These are phyloP conservation scores for Cryptococcus sp. DNA, from an alignment of 1,284 basidiomycete species.

Conservation along the genomic window DNA sequence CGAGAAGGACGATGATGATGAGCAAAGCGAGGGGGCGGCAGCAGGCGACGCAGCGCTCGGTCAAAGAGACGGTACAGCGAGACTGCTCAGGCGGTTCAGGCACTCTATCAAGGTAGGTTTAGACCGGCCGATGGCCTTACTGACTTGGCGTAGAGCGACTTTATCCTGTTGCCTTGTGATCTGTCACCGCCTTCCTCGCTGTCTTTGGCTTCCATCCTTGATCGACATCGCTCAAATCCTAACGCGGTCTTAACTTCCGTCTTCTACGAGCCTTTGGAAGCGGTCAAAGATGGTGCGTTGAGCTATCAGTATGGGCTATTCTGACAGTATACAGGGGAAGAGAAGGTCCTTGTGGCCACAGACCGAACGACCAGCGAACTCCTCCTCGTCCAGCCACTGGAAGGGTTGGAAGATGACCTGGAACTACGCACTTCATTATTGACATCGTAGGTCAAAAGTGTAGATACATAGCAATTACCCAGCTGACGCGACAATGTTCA, in stretches of 20 bases:
- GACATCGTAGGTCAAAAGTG: constrained; percentile 55
- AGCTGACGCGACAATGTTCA: constrained; percentile 38
- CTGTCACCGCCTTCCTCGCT: constrained; percentile 75
- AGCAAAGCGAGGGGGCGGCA: constrained; percentile 11
- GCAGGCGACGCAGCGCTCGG: constrained; percentile 4
- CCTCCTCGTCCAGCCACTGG: constrained; percentile 65
- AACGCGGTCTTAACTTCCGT: constrained; percentile 72
- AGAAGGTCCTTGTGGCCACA: constrained; percentile 44
- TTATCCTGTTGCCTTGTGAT: constrained; percentile 89
- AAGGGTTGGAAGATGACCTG: constrained; percentile 69
- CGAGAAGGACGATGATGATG: constrained; percentile 44
- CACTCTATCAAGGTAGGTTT: constrained; percentile 43
- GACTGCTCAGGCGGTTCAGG: constrained; percentile 48
- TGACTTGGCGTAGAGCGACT: constrained; percentile 62
- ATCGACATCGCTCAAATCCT: constrained; percentile 78
- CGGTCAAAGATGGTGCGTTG: constrained; percentile 52
- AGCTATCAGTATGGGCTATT: neutral
- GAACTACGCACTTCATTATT: constrained; percentile 72
- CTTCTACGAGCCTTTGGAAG: constrained; percentile 65
- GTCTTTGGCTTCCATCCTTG: constrained; percentile 68
- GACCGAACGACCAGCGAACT: constrained; percentile 62
- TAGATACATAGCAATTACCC: neutral
- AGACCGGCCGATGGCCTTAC: neutral
- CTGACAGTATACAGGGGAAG: constrained; percentile 33
- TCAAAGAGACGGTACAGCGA: constrained; percentile 46